These are phyloP conservation scores for Hygrocybe punicea DNA, from an alignment of 768 basidiomycete species.

Conservation along the genomic window DNA sequence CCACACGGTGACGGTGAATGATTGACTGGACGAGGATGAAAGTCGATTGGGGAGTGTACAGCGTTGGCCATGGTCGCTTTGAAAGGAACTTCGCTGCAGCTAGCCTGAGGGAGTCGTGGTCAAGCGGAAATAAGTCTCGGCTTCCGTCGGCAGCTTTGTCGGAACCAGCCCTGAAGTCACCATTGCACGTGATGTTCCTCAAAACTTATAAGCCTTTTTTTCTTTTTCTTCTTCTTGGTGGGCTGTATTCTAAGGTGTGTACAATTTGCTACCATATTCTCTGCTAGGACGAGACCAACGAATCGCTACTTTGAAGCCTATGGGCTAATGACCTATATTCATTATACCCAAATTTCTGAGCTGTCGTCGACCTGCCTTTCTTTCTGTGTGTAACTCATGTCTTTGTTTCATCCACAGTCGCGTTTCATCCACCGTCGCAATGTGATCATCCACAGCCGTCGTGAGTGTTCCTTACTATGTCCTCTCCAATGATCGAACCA, in stretches of 20 bases:
- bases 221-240: slow-evolving; percentile 16
- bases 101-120: too few relatives aligned
- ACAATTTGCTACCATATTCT: slow-evolving; percentile 9
- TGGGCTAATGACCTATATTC: slow-evolving; percentile 61
- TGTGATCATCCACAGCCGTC: slow-evolving; percentile 12
- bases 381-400: not conserved
- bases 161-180: slow-evolving; percentile 34
- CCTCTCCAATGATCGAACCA: slow-evolving; percentile 55
- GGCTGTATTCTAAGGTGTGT: slow-evolving; percentile 32
- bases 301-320: slow-evolving; percentile 88
- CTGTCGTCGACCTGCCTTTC: slow-evolving; percentile 23
- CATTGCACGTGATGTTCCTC: slow-evolving; percentile 7
- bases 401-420: slow-evolving; percentile 2
- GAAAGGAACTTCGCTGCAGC: too few relatives aligned
- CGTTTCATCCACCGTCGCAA: slow-evolving; percentile 2
- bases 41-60: slow-evolving; percentile 61
- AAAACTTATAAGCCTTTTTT: slow-evolving; percentile 9
- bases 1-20: slow-evolving; percentile 65
- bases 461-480: slow-evolving; percentile 28
- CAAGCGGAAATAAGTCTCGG: too few relatives aligned
- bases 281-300: slow-evolving; percentile 61
- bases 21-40: slow-evolving; percentile 55
- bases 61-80: slow-evolving; percentile 65
- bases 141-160: not conserved
- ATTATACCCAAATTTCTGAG: slow-evolving; percentile 94